Evolutionary conservation across 1,284 basidiomycete species (phyloP), one percentile per base, ranked within the genome.

Genomic region (Omphalotus olearius): DNA sequence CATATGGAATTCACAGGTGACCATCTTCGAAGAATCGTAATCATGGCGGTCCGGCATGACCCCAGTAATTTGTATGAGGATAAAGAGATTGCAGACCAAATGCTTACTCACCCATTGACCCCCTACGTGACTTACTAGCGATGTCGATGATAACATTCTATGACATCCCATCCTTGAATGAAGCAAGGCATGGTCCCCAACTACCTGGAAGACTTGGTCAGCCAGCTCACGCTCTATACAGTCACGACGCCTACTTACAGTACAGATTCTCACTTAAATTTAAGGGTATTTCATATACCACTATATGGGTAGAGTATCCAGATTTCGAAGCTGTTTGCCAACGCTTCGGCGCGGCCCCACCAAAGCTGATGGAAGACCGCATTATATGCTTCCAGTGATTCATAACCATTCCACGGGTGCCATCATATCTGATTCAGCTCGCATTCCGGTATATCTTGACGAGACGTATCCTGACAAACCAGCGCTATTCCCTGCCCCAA

Each of bases 381-480:
- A 35, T 10, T 73, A 73, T 57, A 74, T 71, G 10, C 54, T 71
- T 23, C 72, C 72, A 47, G 63, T 68, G 39, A 69, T 75, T 47
- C 53, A 58, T 16, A 68, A 72, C 53, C 62, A 64, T 14, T 56
- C 61, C 47, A 64, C 60, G 6, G 56, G 59, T 25, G 55, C 47
- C 9, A 57, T 62, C 33, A 28, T 74, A 20, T 37, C 66, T 5
- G 70, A 73, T 48, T 71, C 72, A 2, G 56, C 64, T 46, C 56
- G 57, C 36, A 74, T 74, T 51, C 70, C 69, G n/a, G 60, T 60
- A 28, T 69, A 69, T 43, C 67, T 72, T 35, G 72, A 75, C 39
- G 53, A 51, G 10, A 63, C 62, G 4, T 71, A 72, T 54, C 69
- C 70, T 2, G 38, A 50, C 25, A 59, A 50, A 5, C 54, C 56